Percentiles rank a stretch among this genome's conserved stretches.
Conservation (phyloP, 2,329 filamentous ascomycete genomes). For the Exophiala spinifera region DNA sequence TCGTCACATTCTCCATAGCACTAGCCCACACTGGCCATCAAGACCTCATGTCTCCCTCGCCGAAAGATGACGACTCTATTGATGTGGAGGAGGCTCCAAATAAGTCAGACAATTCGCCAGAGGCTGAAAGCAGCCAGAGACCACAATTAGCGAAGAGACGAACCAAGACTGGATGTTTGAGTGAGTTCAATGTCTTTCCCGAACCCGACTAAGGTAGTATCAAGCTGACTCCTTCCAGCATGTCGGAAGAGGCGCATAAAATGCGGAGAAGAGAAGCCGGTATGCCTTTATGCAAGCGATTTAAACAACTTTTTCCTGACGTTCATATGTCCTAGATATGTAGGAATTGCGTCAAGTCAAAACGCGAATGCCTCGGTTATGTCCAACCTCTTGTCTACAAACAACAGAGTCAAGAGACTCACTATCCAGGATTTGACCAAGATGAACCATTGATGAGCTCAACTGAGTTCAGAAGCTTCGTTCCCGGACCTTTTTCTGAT, state of each 20-base stretch:
- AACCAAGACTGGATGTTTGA: slow-evolving; percentile 90
- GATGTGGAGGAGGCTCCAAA: slow-evolving; percentile 42
- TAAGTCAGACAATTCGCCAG: slow-evolving; percentile 27
- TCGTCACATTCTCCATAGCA: too few relatives aligned
- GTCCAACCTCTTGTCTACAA: slow-evolving; percentile 25
- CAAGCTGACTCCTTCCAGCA: slow-evolving; percentile 49
- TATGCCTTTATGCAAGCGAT: slow-evolving; percentile 10
- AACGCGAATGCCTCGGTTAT: slow-evolving; percentile 41
- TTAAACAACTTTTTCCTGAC: not conserved
- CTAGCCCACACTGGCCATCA: not conserved
- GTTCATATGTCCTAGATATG: slow-evolving; percentile 29
- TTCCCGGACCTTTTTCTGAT: slow-evolving; percentile 1
- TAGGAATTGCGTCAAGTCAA: slow-evolving; percentile 46
- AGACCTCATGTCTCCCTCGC: slow-evolving; percentile 16
- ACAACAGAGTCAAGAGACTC: slow-evolving; percentile 14
- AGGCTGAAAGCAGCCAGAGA: slow-evolving; percentile 14
- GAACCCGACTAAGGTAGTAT: slow-evolving; percentile 1
- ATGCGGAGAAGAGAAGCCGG: slow-evolving; percentile 75
- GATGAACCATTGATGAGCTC: slow-evolving; percentile 4
- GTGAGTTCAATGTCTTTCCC: slow-evolving; percentile 49
- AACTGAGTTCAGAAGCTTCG: slow-evolving; percentile 4
- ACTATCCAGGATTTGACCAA: not conserved
- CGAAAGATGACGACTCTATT: slow-evolving; percentile 19
- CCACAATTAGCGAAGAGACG: slow-evolving; percentile 56
- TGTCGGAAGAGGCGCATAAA: slow-evolving; percentile 95